Evolutionary conservation across 768 basidiomycete genomes (phyloP).

Genomic region (Porphyrellus cyaneotinctus): DNA sequence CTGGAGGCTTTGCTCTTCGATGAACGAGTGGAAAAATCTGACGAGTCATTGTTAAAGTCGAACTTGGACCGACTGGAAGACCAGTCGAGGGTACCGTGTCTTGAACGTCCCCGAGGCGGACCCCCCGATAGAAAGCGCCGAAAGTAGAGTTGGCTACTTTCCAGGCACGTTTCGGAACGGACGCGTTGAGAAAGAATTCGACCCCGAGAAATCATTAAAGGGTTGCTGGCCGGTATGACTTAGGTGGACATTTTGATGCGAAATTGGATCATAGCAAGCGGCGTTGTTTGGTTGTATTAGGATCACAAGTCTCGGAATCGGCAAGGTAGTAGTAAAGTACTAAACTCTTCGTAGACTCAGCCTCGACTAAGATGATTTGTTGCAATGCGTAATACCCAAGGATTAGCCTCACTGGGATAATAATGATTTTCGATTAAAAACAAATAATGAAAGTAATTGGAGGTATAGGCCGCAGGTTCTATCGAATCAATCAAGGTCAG

Average conservation of each 20-base stretch:
- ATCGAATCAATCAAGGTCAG: slow-evolving; percentile 42
- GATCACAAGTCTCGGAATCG: slow-evolving; percentile 1
- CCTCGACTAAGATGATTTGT: too few species aligned
- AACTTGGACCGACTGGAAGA: not conserved
- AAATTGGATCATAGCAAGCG: too few species aligned
- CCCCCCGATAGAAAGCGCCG: slow-evolving; percentile 14
- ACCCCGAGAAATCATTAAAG: slow-evolving; percentile 24
- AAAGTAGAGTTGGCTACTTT: slow-evolving; percentile 17
- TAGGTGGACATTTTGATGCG: not conserved
- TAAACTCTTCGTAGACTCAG: too few species aligned
- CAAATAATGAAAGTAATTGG: too few species aligned
- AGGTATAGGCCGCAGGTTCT: slow-evolving; percentile 4
- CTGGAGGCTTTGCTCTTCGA: slow-evolving; percentile 1
- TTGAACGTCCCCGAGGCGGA: not conserved
- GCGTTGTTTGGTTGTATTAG: not conserved
- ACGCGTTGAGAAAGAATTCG: slow-evolving; percentile 11
- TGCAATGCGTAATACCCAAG: too few species aligned
- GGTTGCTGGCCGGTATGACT: not conserved
- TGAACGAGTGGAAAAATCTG: not conserved
- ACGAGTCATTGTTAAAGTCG: not conserved
- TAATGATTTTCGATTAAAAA: too few species aligned
- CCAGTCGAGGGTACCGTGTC: slow-evolving; percentile 1
- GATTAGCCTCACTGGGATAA: too few species aligned
- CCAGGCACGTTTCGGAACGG: slow-evolving; percentile 16
- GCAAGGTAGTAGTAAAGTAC: too few species aligned